A percentile compares a stretch with the other conserved stretches of the same genome.
phyloP scores from a whole-genome alignment of 345 rosid genomes.

The Salix exigua region DNA sequence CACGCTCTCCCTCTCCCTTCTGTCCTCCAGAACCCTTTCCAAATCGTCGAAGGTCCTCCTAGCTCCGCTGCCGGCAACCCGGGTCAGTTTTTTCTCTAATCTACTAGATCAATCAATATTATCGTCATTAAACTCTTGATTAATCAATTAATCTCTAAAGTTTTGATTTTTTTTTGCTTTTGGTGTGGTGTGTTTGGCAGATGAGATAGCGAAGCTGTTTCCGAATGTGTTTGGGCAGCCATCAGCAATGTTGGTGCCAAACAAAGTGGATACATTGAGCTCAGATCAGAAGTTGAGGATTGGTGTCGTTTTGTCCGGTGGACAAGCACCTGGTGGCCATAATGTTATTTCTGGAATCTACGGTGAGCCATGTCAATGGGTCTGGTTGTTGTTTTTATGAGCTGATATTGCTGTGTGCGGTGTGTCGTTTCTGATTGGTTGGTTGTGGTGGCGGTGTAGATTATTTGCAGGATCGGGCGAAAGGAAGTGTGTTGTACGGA shows the following conservation, averaged over 20 bases:
- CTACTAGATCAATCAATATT: background rate
- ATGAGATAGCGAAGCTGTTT: constrained; percentile 85
- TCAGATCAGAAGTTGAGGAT: constrained; percentile 64
- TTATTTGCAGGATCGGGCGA: constrained; percentile 71
- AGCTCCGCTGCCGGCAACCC: constrained; percentile 96
- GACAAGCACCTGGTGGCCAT: constrained; percentile 99
- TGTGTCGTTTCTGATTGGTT: background rate
- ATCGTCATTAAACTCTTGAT: background rate
- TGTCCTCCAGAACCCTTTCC: constrained; percentile 59
- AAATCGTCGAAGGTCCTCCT: constrained; percentile 76
- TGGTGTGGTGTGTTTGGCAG: constrained; percentile 31
- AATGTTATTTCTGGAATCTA: constrained; percentile 88
- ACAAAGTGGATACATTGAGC: constrained; percentile 22
- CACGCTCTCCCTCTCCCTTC: constrained; percentile 79
- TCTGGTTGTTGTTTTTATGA: background rate
- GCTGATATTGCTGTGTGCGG: background rate
- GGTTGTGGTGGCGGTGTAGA: constrained; percentile 32
- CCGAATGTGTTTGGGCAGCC: constrained; percentile 88
- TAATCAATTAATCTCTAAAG: background rate
- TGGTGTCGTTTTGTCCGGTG: constrained; percentile 93
- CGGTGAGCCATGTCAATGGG: constrained; percentile 44
- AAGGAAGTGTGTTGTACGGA: constrained; percentile 76
- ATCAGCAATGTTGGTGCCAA: constrained; percentile 59
- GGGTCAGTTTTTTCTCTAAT: constrained; percentile 30
- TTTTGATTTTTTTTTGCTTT: background rate